phyloP scores from a whole-genome alignment of 805 yeast species.

The Clavispora asparagi region DNA sequence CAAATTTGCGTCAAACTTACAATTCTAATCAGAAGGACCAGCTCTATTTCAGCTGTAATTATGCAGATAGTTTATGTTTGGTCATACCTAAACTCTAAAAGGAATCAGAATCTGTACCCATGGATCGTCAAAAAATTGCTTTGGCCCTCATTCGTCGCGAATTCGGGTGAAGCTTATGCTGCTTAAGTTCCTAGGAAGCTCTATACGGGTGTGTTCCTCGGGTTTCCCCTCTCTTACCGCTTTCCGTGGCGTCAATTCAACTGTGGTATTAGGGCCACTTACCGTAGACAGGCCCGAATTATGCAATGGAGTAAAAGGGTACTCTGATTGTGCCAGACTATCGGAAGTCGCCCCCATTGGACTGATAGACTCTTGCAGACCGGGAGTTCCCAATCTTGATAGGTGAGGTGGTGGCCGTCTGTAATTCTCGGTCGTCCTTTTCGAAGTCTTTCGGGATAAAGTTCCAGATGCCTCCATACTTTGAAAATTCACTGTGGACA shows the following conservation, averaged over 20 bases:
- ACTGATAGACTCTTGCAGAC: neutral
- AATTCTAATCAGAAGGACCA: no score
- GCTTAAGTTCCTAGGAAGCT: conserved; percentile 7
- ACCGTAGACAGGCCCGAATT: no score
- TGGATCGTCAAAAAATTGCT: no score
- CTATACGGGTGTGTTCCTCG: neutral
- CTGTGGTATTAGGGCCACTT: neutral
- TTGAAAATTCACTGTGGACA: neutral
- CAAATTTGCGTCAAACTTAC: no score
- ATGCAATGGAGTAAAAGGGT: neutral
- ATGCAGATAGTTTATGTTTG: no score
- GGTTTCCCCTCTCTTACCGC: neutral
- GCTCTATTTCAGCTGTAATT: no score
- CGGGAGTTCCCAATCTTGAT: neutral
- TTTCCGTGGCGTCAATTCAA: neutral
- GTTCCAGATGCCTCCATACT: neutral
- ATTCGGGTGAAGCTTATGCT: conserved; percentile 15
- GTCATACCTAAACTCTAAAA: no score
- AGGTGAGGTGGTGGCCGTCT: neutral
- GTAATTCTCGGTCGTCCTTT: neutral
- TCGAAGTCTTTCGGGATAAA: neutral
- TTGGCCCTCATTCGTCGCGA: conserved; percentile 7
- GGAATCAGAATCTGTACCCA: no score
- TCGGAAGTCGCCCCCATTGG: neutral
- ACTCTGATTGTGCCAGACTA: neutral